Evolutionary conservation across 768 basidiomycete species (phyloP).

Genomic region (Mycena maculata): DNA sequence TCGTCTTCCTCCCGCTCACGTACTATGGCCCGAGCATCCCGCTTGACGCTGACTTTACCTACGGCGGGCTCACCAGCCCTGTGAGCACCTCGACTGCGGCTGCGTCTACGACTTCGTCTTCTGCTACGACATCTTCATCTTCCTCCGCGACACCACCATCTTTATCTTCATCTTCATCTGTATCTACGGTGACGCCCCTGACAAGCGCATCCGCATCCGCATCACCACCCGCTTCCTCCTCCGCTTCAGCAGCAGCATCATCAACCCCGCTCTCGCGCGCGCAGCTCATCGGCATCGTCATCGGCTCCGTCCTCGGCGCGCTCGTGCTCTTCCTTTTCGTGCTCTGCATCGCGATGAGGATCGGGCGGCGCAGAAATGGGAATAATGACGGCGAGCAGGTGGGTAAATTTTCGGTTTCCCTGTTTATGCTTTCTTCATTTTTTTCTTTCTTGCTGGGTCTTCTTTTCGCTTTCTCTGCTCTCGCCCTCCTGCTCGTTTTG

Average conservation of each 20-base stretch:
- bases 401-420: slow-evolving; percentile 1
- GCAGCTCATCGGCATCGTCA: slow-evolving; percentile 66
- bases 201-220: slow-evolving; percentile 44
- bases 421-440: background rate
- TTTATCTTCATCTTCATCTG: slow-evolving; percentile 39
- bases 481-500: too few relatives aligned
- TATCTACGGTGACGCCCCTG: slow-evolving; percentile 41
- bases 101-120: slow-evolving; percentile 38
- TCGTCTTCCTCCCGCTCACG: slow-evolving; percentile 76
- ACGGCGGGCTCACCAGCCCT: slow-evolving; percentile 80
- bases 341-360: slow-evolving; percentile 53
- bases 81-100: slow-evolving; percentile 52
- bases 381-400: background rate
- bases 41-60: slow-evolving; percentile 76
- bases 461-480: too few relatives aligned
- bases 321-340: slow-evolving; percentile 65
- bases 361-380: background rate
- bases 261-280: slow-evolving; percentile 48
- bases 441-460: too few relatives aligned
- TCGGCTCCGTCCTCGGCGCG: slow-evolving; percentile 70
- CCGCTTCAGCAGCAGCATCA: slow-evolving; percentile 40
- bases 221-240: slow-evolving; percentile 41
- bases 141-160: slow-evolving; percentile 47
- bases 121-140: slow-evolving; percentile 36
- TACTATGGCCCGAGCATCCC: slow-evolving; percentile 90